Conservation (phyloP, 495 filamentous ascomycete genomes). For the Podospora tetraspora region DNA sequence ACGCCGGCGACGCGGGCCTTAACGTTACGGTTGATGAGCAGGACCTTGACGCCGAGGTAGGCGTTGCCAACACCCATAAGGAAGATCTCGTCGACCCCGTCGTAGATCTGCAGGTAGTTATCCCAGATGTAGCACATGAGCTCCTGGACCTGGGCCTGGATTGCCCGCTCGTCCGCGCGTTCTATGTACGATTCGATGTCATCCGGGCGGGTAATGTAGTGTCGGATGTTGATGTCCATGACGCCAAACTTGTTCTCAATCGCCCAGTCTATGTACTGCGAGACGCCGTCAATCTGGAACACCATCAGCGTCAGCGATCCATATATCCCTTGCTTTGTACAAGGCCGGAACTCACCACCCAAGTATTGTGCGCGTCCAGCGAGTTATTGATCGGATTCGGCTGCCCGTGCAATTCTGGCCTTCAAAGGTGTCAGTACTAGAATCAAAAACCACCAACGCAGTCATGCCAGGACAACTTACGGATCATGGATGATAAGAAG, state of each 20-base stretch:
- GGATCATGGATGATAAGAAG: slow-evolving; percentile 79
- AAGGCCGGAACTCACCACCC: slow-evolving; percentile 58
- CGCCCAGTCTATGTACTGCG: slow-evolving; percentile 79
- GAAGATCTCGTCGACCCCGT: slow-evolving; percentile 61
- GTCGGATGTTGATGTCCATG: slow-evolving; percentile 85
- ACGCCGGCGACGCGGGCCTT: slow-evolving; percentile 43
- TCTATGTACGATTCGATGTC: slow-evolving; percentile 30
- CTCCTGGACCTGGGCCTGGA: slow-evolving; percentile 59
- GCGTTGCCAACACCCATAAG: slow-evolving; percentile 79
- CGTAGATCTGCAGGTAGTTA: slow-evolving; percentile 84
- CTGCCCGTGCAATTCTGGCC: slow-evolving; percentile 64
- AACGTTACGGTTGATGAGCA: slow-evolving; percentile 58
- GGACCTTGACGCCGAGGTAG: slow-evolving; percentile 62
- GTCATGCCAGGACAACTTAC: slow-evolving; percentile 42
- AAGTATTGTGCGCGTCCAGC: slow-evolving; percentile 75
- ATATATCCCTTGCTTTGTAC: background rate
- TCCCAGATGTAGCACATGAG: slow-evolving; percentile 90
- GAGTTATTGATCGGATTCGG: slow-evolving; percentile 63
- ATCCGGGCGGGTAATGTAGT: slow-evolving; percentile 54
- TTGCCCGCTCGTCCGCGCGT: slow-evolving; percentile 27
- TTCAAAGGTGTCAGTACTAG: slow-evolving; percentile 26
- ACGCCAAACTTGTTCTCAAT: slow-evolving; percentile 65
- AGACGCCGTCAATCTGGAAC: slow-evolving; percentile 65
- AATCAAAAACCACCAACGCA: background rate
- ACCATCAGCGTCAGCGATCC: slow-evolving; percentile 32